Percentiles rank a stretch among this genome's conserved stretches.
These are phyloP conservation scores for Ascoidea rubescens DNA, from an alignment of 805 yeast genomes.

Conservation along the genomic window DNA sequence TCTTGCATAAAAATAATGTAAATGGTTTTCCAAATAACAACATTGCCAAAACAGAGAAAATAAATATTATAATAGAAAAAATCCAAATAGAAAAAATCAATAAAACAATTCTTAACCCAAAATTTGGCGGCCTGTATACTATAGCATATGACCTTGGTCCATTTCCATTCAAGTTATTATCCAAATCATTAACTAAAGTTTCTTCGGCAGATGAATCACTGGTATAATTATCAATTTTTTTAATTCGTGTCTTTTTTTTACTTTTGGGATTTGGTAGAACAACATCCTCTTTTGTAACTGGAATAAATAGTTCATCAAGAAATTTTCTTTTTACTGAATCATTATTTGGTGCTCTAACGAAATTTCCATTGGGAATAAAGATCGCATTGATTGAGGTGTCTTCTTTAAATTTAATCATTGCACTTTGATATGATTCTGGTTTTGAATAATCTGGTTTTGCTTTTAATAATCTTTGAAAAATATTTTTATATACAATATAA, in stretches of 20 bases:
- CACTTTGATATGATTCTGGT: constrained; percentile 39
- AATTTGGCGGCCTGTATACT: constrained; percentile 79
- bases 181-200: constrained; percentile 20
- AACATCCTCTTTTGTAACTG: constrained; percentile 70
- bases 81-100: constrained; percentile 35
- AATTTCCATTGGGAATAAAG: constrained; percentile 70
- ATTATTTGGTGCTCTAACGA: constrained; percentile 74
- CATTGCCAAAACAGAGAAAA: constrained; percentile 34
- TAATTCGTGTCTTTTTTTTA: constrained; percentile 12
- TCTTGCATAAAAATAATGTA: background rate
- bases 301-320: constrained; percentile 56
- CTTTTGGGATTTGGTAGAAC: constrained; percentile 27
- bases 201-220: constrained; percentile 22
- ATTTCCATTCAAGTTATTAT: constrained; percentile 26
- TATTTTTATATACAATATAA: constrained; percentile 38
- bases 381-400: constrained; percentile 32
- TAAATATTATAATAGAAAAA: constrained; percentile 19
- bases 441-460: constrained; percentile 38
- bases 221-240: constrained; percentile 22
- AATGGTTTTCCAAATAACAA: constrained; percentile 15
- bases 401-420: constrained; percentile 26
- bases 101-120: constrained; percentile 41
- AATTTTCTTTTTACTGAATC: constrained; percentile 61
- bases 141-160: constrained; percentile 40
- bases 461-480: constrained; percentile 28